Conservation (phyloP, 129 eudicot genomes). For the Tagetes erecta region DNA sequence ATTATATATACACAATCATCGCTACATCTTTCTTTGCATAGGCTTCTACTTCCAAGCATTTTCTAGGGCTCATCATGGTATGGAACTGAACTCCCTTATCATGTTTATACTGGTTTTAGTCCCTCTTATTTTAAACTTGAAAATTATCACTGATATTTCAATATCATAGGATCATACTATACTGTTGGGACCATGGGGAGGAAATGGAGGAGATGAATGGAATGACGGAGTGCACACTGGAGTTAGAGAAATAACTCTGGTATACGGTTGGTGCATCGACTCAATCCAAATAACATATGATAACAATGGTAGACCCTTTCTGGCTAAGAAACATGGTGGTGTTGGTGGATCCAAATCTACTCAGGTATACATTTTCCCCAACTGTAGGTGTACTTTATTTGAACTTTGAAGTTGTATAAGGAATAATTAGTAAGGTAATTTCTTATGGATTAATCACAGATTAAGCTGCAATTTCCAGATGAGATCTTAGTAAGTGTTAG, state of each 20-base stretch:
- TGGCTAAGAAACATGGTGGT: conserved; percentile 64
- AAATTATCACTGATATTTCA: background rate
- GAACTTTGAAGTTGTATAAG: background rate
- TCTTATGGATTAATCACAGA: conserved; percentile 31
- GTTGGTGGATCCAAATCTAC: conserved; percentile 46
- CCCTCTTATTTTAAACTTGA: background rate
- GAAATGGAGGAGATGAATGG: conserved; percentile 62
- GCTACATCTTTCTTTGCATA: background rate
- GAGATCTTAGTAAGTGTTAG: conserved; percentile 56
- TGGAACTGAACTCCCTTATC: conserved; percentile 7
- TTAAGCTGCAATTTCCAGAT: conserved; percentile 71
- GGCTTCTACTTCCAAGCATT: background rate
- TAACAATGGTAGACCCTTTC: conserved; percentile 45
- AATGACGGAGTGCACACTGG: conserved; percentile 57
- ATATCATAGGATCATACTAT: conserved; percentile 26
- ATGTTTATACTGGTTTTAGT: background rate
- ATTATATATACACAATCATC: conserved; percentile 4
- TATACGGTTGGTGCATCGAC: conserved; percentile 55
- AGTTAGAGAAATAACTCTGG: conserved; percentile 58
- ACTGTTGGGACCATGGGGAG: conserved; percentile 68
- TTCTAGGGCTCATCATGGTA: conserved; percentile 35
- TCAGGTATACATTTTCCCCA: conserved; percentile 35
- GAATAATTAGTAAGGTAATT: background rate
- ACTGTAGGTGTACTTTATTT: background rate
- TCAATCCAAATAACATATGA: conserved; percentile 59